Evolutionary conservation across 116 monocot genomes (phyloP), one percentile per base, ranked within the genome.

Genomic region (Papilionanthe hybrid): DNA sequence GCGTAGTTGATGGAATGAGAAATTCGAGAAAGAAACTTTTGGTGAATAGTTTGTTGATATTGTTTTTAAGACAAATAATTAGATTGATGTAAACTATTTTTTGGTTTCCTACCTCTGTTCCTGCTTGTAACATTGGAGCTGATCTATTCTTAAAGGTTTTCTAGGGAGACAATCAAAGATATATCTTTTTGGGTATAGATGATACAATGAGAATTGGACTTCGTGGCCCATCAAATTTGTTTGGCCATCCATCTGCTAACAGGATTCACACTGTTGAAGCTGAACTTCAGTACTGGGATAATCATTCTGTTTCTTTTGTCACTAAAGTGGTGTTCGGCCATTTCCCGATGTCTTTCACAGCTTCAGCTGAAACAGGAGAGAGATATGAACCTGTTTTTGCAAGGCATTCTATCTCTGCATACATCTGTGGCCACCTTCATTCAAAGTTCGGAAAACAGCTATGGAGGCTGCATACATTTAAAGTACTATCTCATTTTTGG

Each of bases 371-470:
- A 86, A 81, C 74, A 47, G 88, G 90, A 55, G 78, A 84, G 29
- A 82, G 78, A 15, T 96, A 93, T 83, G 88, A 91, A 80, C 77
- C 55, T 55, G 25, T 85, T 23, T 93, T 91, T 80, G 85, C 91
- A 57, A 86, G 76, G 67, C 83, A 91, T 53, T 89, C 85, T 18
- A 77, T 95, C 74, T 88, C 93, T 25, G 82, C 91, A 77, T 95
- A 95, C 73, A 80, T 93, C 32, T 95, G 93, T 83, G 95, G 95
- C 50, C 95, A 95, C 77, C 85, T 95, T 72, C 95, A 95, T 89
- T 89, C 91, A 76, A 95, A 74, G 42, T 81, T 90, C 18, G 75
- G 91, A 55, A 84, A 81, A 56, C 77, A 87, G 69, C 90, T 95
- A 28, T 89, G 91, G 95, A 88, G 86, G 71, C 81, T 76, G 28